Base-by-base conservation (phyloP, 140 eudicot genomes). In the Senecio squalidus region DNA sequence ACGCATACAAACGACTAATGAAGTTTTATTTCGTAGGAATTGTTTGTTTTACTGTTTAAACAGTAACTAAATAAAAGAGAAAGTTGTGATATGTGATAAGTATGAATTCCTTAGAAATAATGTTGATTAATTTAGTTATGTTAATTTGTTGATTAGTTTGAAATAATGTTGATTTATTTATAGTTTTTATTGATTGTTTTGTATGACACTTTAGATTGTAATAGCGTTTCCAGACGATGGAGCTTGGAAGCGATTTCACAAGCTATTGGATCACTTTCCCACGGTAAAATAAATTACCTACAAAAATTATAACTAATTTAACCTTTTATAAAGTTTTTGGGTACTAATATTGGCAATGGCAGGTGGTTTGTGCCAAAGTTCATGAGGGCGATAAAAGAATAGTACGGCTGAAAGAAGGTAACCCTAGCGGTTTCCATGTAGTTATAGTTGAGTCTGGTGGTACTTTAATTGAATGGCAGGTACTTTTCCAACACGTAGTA, bases 211-310 rank as follows among this genome's bases (percentile, higher is more conserved):
- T 11, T 70, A 89, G 95, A 73, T 89, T 45, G 85, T 85, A 14
- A 76, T 89, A 31, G 97, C 97, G 26, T 89, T 89, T 72, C 97
- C 95, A 5, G 97, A 89, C 72, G 97, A 89, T 79, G 97, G 97
- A 68, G 97, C 97, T 21, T 85, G 95, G 97, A 85, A 89, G 72
- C 75, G 95, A 72, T 89, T 82, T 67, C 97, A 89, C 89, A 85
- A 89, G 72, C 74, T 25, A 36, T 47, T 89, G 63, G 92, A 76
- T 67, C 83, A 89, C 55, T 89, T 52, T 67, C 95, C 95, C 20
- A 80, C 52, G 82, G 94, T 89, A 40, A 53, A 82, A 48, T 52
- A 27, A 30, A 24, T 59, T 9, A 15, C 36, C 11, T 24, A 9
- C n/a, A 21, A 20, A 51, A 58, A 13, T 39, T 47, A 10, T 30